Base-by-base conservation (phyloP, 2,329 filamentous ascomycete genomes). In the Fusarium cicatricum region DNA sequence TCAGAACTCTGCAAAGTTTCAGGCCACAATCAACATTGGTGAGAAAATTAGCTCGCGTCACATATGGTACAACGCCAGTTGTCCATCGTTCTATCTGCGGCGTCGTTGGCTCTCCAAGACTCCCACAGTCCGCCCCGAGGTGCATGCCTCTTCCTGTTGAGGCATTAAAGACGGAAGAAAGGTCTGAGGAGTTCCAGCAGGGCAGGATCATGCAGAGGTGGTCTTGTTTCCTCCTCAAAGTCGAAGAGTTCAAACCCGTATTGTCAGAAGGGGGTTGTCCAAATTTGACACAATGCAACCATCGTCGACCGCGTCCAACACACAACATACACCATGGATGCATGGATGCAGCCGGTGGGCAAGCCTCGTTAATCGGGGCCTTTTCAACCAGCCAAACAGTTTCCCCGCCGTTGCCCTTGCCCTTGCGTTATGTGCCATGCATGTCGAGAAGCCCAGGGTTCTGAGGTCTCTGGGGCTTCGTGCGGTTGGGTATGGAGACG, bases 401-500 rank as follows among this genome's bases (percentile, higher is more conserved):
- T 43, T 41, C 29, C 42, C 65, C 60, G 47, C 55, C 12, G 2
- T 32, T 32, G 5, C 55, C 37, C 43, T 48, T 39, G 36, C 33
- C 44, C 39, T 66, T 39, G 38, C 53, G 46, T 56, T 37, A 52
- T 51, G 55, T 60, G 55, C 55, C 55, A 58, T 69, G 61, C 65
- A 65, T 60, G 52, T 60, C 50, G 60, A 54, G 29, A 45, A 34
- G 34, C 14, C 45, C 39, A 34, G 42, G 47, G 50, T 49, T 54
- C 52, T 57, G 55, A 47, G 49, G 57, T 52, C 60, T 58, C 52
- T 58, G 59, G 51, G 57, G 62, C 61, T 60, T 67, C 55, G 70
- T 73, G 70, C 72, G 71, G 79, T 82, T 82, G 80, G 80, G 80
- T 76, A 80, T 68, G 72, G 75, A 78, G 73, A 73, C 77, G 74